Conservation (phyloP, 371 early-diverging fungal genomes). For the Mucor sp. region DNA sequence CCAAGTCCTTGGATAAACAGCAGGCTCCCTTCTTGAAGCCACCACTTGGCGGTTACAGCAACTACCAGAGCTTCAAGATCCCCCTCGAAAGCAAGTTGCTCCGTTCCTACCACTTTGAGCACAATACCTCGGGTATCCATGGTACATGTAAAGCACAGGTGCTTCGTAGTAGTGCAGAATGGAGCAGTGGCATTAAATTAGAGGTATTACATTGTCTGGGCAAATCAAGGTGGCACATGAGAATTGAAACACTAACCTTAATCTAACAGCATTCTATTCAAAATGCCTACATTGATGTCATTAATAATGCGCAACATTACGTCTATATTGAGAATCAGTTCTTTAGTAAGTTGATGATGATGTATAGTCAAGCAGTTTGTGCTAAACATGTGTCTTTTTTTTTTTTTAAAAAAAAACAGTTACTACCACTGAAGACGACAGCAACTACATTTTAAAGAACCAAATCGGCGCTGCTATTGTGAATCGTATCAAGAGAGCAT, state of each 20-base stretch:
- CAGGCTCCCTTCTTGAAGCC: slow-evolving; percentile 45
- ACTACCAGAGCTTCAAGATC: slow-evolving; percentile 36
- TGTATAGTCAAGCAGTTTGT: not conserved
- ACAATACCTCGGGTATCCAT: slow-evolving; percentile 29
- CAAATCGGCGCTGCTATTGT: slow-evolving; percentile 79
- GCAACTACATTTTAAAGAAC: slow-evolving; percentile 64
- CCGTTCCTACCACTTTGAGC: slow-evolving; percentile 33
- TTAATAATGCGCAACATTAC: slow-evolving; percentile 76
- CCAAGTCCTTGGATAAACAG: slow-evolving; percentile 42
- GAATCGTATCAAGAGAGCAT: slow-evolving; percentile 78
- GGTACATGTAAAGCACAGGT: slow-evolving; percentile 69
- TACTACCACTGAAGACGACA: slow-evolving; percentile 59
- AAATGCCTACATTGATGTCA: slow-evolving; percentile 79
- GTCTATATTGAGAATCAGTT: slow-evolving; percentile 98
- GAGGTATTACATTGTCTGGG: slow-evolving; percentile 32
- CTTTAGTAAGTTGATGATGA: slow-evolving; percentile 66
- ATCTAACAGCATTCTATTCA: slow-evolving; percentile 74
- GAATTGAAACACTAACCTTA: not conserved
- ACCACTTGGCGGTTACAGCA: slow-evolving; percentile 45
- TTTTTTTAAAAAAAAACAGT: too few species aligned
- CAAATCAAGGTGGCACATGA: not conserved
- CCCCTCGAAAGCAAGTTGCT: slow-evolving; percentile 20
- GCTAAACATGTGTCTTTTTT: not conserved
- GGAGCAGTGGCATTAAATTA: slow-evolving; percentile 67
- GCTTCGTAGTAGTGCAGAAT: slow-evolving; percentile 68